Evolutionary conservation across 2,329 filamentous ascomycete species (phyloP).

Genomic region (Aspergillus aculeatinus): DNA sequence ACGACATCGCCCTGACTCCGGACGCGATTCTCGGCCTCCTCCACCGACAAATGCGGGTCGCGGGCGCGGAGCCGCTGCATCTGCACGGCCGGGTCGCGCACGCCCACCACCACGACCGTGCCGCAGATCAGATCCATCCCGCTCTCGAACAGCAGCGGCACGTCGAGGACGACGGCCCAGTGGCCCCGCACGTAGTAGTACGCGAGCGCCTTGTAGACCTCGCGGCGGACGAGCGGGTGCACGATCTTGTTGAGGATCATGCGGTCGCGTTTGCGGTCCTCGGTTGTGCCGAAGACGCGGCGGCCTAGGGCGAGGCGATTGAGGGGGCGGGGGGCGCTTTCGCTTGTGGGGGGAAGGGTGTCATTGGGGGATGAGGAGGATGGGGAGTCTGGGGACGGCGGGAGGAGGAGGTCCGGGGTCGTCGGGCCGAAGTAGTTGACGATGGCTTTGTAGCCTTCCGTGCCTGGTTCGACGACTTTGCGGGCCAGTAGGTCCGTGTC

Average conservation of each 20-base stretch:
- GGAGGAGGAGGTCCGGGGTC: conserved; percentile 81
- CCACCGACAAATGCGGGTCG: conserved; percentile 74
- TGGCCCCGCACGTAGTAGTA: conserved; percentile 69
- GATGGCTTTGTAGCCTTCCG: conserved; percentile 77
- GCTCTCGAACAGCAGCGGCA: conserved; percentile 88
- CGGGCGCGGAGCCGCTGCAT: conserved; percentile 73
- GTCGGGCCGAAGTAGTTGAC: conserved; percentile 75
- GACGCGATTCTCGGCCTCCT: conserved; percentile 86
- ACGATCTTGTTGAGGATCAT: conserved; percentile 83
- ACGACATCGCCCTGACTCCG: conserved; percentile 81
- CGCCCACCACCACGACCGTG: conserved; percentile 81
- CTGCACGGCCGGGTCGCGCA: conserved; percentile 75
- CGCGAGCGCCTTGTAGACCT: conserved; percentile 76
- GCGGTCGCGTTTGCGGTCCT: conserved; percentile 69
- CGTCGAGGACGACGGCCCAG: conserved; percentile 90
- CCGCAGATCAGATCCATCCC: conserved; percentile 83
- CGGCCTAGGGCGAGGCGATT: conserved; percentile 83
- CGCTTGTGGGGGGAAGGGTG: conserved; percentile 22
- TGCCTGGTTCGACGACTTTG: conserved; percentile 91
- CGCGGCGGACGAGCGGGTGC: conserved; percentile 81
- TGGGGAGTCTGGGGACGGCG: conserved; percentile 56
- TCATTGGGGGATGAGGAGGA: conserved; percentile 31
- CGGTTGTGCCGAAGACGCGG: conserved; percentile 78
- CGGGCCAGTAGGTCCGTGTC: conserved; percentile 92
- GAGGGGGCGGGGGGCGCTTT: conserved; percentile 55